Percentiles rank a stretch among this genome's conserved stretches.
These are phyloP conservation scores for Coelastrella sp. DNA, from an alignment of 139 green algal species.

Conservation along the genomic window DNA sequence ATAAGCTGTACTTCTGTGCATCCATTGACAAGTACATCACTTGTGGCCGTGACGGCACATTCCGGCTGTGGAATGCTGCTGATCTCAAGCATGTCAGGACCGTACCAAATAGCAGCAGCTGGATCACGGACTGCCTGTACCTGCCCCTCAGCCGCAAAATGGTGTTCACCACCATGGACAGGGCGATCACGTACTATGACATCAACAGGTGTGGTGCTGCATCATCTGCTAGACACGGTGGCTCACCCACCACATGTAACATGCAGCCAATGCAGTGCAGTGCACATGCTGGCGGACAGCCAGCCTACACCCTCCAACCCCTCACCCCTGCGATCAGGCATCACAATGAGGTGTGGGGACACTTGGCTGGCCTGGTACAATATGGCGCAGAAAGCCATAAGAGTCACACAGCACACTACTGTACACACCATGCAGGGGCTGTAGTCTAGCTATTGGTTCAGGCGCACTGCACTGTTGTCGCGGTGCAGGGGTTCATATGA, in stretches of 20 bases:
- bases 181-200: conserved; percentile 83
- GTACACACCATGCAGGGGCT: too few relatives aligned
- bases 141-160: conserved; percentile 70
- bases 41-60: conserved; percentile 74
- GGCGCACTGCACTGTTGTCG: neutral
- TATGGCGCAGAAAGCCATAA: neutral
- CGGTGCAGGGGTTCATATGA: conserved; percentile 72
- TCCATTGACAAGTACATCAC: conserved; percentile 84
- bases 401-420: too few relatives aligned
- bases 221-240: neutral
- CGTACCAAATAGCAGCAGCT: conserved; percentile 69
- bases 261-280: too few relatives aligned
- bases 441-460: too few relatives aligned
- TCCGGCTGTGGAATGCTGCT: conserved; percentile 77
- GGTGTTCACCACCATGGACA: conserved; percentile 77
- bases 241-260: too few relatives aligned
- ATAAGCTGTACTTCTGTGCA: conserved; percentile 63
- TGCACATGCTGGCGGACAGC: neutral
- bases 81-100: conserved; percentile 76
- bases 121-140: conserved; percentile 79
- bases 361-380: neutral
- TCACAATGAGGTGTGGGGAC: neutral
- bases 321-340: neutral
- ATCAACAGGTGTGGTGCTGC: conserved; percentile 52
- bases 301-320: too few relatives aligned